These are phyloP conservation scores for Mimosa bimucronata DNA, from an alignment of 306 rosid genomes.

Conservation along the genomic window DNA sequence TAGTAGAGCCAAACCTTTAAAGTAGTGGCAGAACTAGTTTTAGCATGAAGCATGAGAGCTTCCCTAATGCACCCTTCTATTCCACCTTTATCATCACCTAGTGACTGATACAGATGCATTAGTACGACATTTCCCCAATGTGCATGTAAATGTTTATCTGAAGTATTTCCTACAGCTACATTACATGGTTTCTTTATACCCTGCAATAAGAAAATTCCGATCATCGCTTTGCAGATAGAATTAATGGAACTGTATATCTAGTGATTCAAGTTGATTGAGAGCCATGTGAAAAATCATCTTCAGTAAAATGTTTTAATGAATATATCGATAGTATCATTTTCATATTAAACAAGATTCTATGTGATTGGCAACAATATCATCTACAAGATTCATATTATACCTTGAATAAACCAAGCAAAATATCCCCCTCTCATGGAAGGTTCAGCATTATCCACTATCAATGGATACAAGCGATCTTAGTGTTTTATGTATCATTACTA, in stretches of 20 bases:
- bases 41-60: slow-evolving; percentile 42
- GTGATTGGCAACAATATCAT: background rate
- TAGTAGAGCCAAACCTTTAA: slow-evolving; percentile 55
- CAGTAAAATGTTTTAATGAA: slow-evolving; percentile 2
- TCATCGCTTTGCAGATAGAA: slow-evolving; percentile 34
- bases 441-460: slow-evolving; percentile 1
- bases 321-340: background rate
- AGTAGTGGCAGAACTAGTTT: slow-evolving; percentile 41
- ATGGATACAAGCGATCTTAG: background rate
- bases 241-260: slow-evolving; percentile 15
- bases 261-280: slow-evolving; percentile 24
- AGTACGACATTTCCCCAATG: slow-evolving; percentile 62
- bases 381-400: background rate
- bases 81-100: slow-evolving; percentile 59
- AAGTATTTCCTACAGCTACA: slow-evolving; percentile 44
- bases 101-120: slow-evolving; percentile 60
- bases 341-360: background rate
- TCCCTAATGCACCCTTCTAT: slow-evolving; percentile 57
- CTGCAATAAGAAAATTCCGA: slow-evolving; percentile 52
- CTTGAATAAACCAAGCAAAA: background rate
- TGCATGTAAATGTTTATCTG: slow-evolving; percentile 48
- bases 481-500: background rate
- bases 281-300: slow-evolving; percentile 19
- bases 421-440: background rate
- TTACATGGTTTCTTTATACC: slow-evolving; percentile 42